Conservation (phyloP, 1,139 yeast genomes). For the Protomyces inundatus region DNA sequence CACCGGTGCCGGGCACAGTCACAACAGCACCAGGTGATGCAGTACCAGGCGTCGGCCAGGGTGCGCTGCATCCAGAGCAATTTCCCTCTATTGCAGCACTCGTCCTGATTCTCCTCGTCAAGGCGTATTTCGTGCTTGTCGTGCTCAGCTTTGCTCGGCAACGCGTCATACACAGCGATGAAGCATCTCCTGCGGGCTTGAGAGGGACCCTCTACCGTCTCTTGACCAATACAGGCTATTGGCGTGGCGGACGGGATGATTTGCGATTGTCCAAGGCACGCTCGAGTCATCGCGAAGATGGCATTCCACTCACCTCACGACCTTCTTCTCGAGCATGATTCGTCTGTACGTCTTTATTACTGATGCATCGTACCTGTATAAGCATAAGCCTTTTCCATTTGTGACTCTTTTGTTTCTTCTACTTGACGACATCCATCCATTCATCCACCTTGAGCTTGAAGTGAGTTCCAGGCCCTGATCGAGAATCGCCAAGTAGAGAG, state of each 20-base stretch:
- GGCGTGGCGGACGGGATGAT: not conserved
- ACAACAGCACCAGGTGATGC: conserved; percentile 22
- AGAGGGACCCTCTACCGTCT: not conserved
- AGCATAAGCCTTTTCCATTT: no score
- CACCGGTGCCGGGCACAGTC: conserved; percentile 1
- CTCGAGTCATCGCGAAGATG: not conserved
- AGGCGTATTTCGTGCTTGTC: conserved; percentile 33
- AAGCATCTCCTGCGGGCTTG: not conserved
- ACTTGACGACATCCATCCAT: no score
- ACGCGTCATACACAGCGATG: conserved; percentile 26
- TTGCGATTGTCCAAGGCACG: not conserved
- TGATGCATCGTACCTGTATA: no score
- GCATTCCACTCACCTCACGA: not conserved
- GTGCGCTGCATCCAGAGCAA: conserved; percentile 33
- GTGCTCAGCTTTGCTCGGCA: conserved; percentile 32
- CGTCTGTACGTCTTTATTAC: no score
- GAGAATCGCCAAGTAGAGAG: no score
- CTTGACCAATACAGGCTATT: not conserved
- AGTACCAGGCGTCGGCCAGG: conserved; percentile 10
- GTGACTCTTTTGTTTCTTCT: no score
- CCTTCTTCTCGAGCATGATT: not conserved
- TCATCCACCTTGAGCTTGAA: no score
- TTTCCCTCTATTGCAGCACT: conserved; percentile 32
- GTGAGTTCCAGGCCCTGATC: no score
- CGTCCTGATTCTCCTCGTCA: conserved; percentile 28